Percentiles rank a stretch among this genome's conserved stretches.
phyloP scores from a whole-genome alignment of 2,329 filamentous ascomycete genomes.

The Juglanconis juglandina region DNA sequence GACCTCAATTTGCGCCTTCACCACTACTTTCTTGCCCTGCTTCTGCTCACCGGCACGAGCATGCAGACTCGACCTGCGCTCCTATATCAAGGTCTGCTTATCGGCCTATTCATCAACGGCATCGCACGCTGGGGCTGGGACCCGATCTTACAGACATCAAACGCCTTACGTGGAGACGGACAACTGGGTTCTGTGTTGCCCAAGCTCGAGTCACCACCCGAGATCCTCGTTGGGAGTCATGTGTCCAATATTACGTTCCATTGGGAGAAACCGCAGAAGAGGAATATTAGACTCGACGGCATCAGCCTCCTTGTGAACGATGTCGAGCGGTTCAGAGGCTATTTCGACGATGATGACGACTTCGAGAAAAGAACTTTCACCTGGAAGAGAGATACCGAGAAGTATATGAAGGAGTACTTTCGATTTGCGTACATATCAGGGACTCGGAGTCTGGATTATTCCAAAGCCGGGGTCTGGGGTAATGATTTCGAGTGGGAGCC shows the following conservation, averaged over 20 bases:
- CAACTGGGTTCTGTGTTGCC: constrained; percentile 62
- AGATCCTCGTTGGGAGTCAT: constrained; percentile 42
- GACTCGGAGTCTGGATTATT: constrained; percentile 64
- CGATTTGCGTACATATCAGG: constrained; percentile 72
- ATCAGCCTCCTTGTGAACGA: constrained; percentile 81
- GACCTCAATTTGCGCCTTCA: constrained; percentile 83
- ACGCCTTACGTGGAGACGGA: constrained; percentile 66
- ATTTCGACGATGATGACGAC: constrained; percentile 56
- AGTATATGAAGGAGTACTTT: constrained; percentile 65
- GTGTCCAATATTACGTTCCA: constrained; percentile 65
- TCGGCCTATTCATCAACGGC: constrained; percentile 92
- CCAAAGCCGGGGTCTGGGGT: constrained; percentile 70
- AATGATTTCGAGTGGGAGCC: constrained; percentile 60
- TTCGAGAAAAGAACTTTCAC: constrained; percentile 44
- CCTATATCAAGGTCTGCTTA: constrained; percentile 81
- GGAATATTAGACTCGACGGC: constrained; percentile 59
- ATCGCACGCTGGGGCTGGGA: constrained; percentile 94
- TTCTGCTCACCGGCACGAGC: constrained; percentile 82
- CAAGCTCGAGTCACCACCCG: constrained; percentile 40
- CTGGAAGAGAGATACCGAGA: constrained; percentile 51
- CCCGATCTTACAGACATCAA: constrained; percentile 78
- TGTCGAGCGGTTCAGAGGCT: constrained; percentile 74
- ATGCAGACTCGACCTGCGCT: constrained; percentile 83
- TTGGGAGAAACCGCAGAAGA: constrained; percentile 46
- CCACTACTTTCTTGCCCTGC: constrained; percentile 86